Base-by-base conservation (phyloP, 1,284 basidiomycete genomes). In the Pyrrhoderma noxium region DNA sequence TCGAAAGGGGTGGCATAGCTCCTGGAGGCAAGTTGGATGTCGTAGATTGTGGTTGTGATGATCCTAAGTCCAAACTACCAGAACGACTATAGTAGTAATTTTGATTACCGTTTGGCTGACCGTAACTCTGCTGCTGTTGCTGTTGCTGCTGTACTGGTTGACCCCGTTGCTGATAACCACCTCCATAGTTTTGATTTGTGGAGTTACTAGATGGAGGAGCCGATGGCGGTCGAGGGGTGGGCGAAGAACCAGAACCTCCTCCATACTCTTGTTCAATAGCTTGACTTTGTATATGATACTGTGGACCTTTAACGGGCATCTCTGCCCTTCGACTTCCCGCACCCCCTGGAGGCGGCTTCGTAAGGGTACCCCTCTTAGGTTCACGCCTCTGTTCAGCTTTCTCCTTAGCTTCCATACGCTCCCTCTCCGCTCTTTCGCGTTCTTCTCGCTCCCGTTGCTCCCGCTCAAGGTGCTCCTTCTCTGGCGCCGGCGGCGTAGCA, bases 281-380 rank as follows among this genome's bases (percentile, higher is more conserved):
- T 18, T 87, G 82, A 64, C 91, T 89, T 65, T 96, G 93, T 77
- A 89, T 84, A 59, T 93, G 93, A 64, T 95, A 97, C 61, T 90
- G 88, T 19, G 93, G 90, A 8, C 89, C 84, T 57, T 84, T 82
- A 57, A 96, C 81, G 2, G 91, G 82, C 68, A 82, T 89, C 68
- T 96, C 94, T 18, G 87, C 89, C 37, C 82, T 74, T 43, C 90
- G 77, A 47, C 72, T 70, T n/a, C 70, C 69, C 60, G 82, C 78
- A 21, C 78, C 84, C 56, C 79, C 67, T 8, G 81, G 71, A 1
- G 77, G 55, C 69, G 70, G 60, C 72, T 77, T 60, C 69, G 80
- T 68, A 59, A 73, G 62, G 43, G 65, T 69, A 36, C 67, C 69
- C 13, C 64, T 58, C 35, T 67, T 60, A 27, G 57, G 19, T 72